Evolutionary conservation across 2,329 filamentous ascomycete genomes (phyloP), one percentile per base, ranked within the genome.

Genomic region (Beauveria scarabaeidicola): DNA sequence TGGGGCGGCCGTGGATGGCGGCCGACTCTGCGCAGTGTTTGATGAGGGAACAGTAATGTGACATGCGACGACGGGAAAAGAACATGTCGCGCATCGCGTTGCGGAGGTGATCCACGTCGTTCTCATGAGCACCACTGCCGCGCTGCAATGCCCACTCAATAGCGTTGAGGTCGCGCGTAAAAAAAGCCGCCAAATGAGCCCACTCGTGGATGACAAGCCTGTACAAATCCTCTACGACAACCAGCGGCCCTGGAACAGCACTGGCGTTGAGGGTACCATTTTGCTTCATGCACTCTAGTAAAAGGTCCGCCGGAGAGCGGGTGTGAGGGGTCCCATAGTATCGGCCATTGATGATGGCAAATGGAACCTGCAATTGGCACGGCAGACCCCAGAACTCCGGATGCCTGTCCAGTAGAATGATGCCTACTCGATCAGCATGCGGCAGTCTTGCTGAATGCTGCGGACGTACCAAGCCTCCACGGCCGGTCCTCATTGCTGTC

Each of bases 131-230:
- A 13, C 61, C 58, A 23, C 54, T 43, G 21, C 61, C 61, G 19
- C 55, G 52, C 29, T 62, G 61, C n/a, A 62, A 29, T 9, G 58
- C 58, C 58, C 61, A 62, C 46, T 62, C 61, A 13, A 62, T 62
- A 5, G 58, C 53, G 36, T 62, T 62, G 43, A 61, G 61, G n/a
- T 61, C 61, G 9, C 61, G 58, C 32, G 52, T 60, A 51, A 58
- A 56, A 44, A 55, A 62, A 25, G 61, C 48, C 3, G 55, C 54
- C 25, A 62, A 36, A n/a, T 58, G 58, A 5, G 50, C 36, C 61
- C 58, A 62, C 43, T 61, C 61, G 41, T 59, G 58, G 9, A 32
- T 19, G 29, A 59, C 50, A 13, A 59, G 17, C 40, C 50, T 38
- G 48, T 53, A 53, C 50, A 59, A n/a, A 23, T 59, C 58, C 13